Evolutionary conservation across 2,329 filamentous ascomycete species (phyloP).

Genomic region (Epichloe gansuensis): DNA sequence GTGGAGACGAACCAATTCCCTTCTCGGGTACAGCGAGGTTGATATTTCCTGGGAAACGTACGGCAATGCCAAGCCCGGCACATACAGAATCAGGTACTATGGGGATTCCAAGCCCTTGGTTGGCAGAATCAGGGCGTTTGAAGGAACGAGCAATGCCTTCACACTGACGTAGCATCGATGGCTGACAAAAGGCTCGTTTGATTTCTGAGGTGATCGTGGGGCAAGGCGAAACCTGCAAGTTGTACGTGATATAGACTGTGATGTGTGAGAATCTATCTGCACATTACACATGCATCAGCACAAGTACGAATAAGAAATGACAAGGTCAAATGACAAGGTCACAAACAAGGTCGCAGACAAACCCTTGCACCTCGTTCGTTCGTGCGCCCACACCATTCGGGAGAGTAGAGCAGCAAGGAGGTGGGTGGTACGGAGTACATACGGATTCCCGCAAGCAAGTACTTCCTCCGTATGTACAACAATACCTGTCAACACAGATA

Average conservation of each 20-base stretch:
- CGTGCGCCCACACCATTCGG: no score
- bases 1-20: slow-evolving; percentile 60
- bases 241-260: background rate
- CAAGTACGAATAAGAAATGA: background rate
- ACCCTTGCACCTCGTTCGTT: no score
- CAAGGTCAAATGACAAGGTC: no score
- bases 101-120: slow-evolving; percentile 56
- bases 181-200: no score
- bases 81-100: slow-evolving; percentile 71
- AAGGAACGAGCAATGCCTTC: slow-evolving; percentile 12
- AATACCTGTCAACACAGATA: no score
- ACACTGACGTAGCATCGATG: slow-evolving; percentile 3
- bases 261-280: background rate
- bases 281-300: background rate
- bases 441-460: no score
- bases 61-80: slow-evolving; percentile 41
- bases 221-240: background rate
- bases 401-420: no score
- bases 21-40: slow-evolving; percentile 67
- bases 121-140: slow-evolving; percentile 28
- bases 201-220: background rate
- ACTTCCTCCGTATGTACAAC: no score
- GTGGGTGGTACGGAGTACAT: no score
- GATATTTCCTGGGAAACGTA: slow-evolving; percentile 60
- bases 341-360: background rate